Conservation (phyloP, 1,284 basidiomycete genomes). For the Cystobasidiaceae sp. region DNA sequence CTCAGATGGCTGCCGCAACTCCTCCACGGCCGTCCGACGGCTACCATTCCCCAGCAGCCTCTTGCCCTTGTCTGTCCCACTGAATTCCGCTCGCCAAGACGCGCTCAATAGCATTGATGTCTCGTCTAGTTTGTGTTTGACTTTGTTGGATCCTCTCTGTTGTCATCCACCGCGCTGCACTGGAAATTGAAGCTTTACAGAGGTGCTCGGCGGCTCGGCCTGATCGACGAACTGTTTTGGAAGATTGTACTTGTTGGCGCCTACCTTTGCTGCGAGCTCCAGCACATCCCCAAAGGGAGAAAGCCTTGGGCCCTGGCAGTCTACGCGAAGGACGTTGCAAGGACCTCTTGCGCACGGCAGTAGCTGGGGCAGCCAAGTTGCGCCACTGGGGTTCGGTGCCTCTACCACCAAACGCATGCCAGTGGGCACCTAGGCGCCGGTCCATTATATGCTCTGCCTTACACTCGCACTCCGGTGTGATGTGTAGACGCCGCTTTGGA, state of each 20-base stretch:
- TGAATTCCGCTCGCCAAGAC: background rate
- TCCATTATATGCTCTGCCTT: slow-evolving; percentile 24
- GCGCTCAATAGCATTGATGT: background rate
- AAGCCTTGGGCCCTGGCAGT: too few relatives aligned
- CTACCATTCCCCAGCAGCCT: too few relatives aligned
- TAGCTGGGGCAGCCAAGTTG: too few relatives aligned
- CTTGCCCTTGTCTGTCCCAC: background rate
- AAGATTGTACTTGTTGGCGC: background rate
- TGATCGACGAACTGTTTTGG: slow-evolving; percentile 8
- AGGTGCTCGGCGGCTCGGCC: slow-evolving; percentile 9
- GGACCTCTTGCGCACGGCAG: too few relatives aligned
- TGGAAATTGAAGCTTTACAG: background rate
- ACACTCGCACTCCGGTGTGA: slow-evolving; percentile 11
- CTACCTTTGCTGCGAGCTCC: slow-evolving; percentile 7
- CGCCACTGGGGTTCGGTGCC: too few relatives aligned
- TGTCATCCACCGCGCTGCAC: slow-evolving; percentile 18
- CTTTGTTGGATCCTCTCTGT: slow-evolving; percentile 16
- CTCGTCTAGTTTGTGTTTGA: slow-evolving; percentile 2
- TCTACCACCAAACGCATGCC: too few relatives aligned
- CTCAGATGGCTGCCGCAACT: too few relatives aligned
- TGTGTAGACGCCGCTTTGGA: too few relatives aligned
- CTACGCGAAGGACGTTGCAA: too few relatives aligned
- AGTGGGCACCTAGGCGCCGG: background rate
- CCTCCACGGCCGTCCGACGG: too few relatives aligned
- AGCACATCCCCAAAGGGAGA: too few relatives aligned